Conservation (phyloP, 139 green algal genomes). For the Pleodorina starrii region DNA sequence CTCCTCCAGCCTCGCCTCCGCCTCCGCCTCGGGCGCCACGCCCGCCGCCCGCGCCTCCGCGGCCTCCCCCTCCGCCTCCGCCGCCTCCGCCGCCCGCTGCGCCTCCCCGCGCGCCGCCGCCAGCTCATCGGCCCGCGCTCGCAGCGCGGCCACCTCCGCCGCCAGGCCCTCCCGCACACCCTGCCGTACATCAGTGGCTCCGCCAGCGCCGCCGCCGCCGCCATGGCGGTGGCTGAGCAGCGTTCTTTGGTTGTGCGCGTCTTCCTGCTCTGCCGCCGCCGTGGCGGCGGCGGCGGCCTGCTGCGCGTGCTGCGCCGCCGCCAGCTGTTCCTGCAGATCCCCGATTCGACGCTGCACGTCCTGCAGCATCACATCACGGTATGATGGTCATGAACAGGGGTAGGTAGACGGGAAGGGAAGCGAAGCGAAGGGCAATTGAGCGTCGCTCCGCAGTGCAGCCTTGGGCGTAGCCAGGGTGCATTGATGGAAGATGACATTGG, state of each 20-base stretch:
- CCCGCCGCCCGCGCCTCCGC: constrained; percentile 24
- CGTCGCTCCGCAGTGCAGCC: too few species aligned
- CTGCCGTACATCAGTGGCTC: neutral
- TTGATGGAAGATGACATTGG: too few species aligned
- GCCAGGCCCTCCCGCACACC: neutral
- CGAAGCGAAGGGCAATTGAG: too few species aligned
- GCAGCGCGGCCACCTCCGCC: constrained; percentile 32
- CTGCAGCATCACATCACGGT: too few species aligned
- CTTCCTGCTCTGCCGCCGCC: neutral
- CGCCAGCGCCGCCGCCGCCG: neutral
- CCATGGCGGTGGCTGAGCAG: neutral
- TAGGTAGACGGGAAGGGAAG: too few species aligned
- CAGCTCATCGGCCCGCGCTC: neutral
- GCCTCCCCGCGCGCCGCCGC: neutral
- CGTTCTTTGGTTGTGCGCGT: neutral
- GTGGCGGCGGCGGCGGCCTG: neutral
- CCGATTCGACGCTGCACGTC: neutral
- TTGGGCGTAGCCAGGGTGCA: too few species aligned
- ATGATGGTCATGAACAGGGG: too few species aligned
- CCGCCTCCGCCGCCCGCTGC: neutral
- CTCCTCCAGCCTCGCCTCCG: neutral
- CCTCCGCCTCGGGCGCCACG: neutral
- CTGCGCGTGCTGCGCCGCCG: neutral
- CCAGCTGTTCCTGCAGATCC: neutral
- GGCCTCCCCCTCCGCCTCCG: constrained; percentile 34